Evolutionary conservation across 2,329 filamentous ascomycete species (phyloP), one percentile per base, ranked within the genome.

Genomic region (Cadophora sp.): DNA sequence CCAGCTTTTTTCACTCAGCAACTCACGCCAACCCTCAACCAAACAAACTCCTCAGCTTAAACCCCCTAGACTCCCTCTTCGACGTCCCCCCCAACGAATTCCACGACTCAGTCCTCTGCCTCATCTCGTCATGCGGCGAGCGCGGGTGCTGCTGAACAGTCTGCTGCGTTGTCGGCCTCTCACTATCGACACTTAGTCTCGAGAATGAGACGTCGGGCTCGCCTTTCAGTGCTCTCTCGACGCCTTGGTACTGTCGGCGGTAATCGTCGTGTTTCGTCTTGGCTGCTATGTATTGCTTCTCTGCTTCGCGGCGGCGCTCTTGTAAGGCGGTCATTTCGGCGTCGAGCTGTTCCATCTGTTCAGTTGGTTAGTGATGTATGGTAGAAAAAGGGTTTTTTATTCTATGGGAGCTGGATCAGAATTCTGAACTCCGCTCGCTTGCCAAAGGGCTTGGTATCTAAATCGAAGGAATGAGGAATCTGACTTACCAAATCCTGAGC

Each of bases 181-280:
- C 59, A 22, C 37, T 59, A 37, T 63, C 59, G 6, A 67, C 61
- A 40, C 48, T 62, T 59, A 67, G n/a, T 31, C 34, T 60, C 19
- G 34, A 24, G 31, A 56, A 58, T 4, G 56, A 43, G 3, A 60
- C 16, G 6, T 67, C 56, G 14, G 66, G 62, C 34, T 68, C 66
- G 31, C 66, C 66, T n/a, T 50, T 31, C 58, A 68, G 34, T 5
- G 66, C 66, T 24, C 58, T 37, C 37, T 68, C 66, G 1, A 68
- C 66, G 7, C 66, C 62, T 40, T 62, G 62, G 58, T 65, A 68
- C 27, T 68, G 66, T 0, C 66, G 66, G 3, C 62, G 46, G 34
- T 68, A 68, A 19, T 68, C 66, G 37, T 68, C 66, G 24, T 68
- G 62, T 19, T 68, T 68, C 19, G 58, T 62, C 34, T 68, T 68